A percentile compares a stretch with the other conserved stretches of the same genome.
These are phyloP conservation scores for Dactylellina sp. DNA, from an alignment of 2,329 filamentous ascomycete species.

Conservation along the genomic window DNA sequence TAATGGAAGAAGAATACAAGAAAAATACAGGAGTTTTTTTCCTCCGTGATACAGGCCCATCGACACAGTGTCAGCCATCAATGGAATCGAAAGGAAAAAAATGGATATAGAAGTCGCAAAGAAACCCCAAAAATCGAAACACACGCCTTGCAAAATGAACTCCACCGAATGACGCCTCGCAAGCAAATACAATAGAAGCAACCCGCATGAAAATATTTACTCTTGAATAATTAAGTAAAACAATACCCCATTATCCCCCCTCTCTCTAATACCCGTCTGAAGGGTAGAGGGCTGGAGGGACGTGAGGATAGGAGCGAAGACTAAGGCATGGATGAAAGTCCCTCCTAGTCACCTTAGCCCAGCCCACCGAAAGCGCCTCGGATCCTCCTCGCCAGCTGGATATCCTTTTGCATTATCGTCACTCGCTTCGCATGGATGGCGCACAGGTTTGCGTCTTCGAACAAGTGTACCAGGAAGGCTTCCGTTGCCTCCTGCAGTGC, in stretches of 20 bases:
- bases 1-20: not conserved
- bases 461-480: constrained; percentile 94
- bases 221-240: constrained; percentile 15
- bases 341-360: constrained; percentile 65
- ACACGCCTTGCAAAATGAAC: constrained; percentile 23
- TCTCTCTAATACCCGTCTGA: not conserved
- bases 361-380: constrained; percentile 80
- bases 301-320: too few relatives aligned
- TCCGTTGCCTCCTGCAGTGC: constrained; percentile 96
- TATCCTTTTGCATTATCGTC: constrained; percentile 98
- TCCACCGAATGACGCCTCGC: constrained; percentile 27
- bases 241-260: not conserved
- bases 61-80: not conserved
- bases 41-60: constrained; percentile 20
- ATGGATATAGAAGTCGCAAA: not conserved
- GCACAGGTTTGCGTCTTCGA: constrained; percentile 95
- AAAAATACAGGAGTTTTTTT: constrained; percentile 23
- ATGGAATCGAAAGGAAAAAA: not conserved
- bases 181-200: constrained; percentile 1
- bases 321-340: too few relatives aligned
- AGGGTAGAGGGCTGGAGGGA: too few relatives aligned
- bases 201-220: constrained; percentile 30
- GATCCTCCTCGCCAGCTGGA: constrained; percentile 87
- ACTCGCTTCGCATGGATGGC: constrained; percentile 97
- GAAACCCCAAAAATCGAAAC: constrained; percentile 1